Evolutionary conservation across 2,329 filamentous ascomycete species (phyloP), one percentile per base, ranked within the genome.

Genomic region (Hortaea sp.): DNA sequence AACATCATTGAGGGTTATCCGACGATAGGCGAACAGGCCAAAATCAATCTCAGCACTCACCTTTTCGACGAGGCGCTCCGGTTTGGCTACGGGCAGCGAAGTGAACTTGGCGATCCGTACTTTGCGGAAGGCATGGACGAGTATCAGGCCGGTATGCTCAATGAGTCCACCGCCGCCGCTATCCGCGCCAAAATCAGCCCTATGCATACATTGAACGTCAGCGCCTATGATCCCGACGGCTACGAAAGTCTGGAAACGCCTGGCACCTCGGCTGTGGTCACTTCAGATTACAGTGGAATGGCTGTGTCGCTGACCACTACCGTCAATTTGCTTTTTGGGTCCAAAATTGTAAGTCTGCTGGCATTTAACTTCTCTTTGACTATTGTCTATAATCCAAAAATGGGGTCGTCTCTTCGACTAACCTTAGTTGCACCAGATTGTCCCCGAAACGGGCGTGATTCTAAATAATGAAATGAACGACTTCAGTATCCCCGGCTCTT

Each of bases 21-120:
- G 0, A 64, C 69, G 34, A 80, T 90, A 41, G 81, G 78, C 12
- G 67, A 78, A 1, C 66, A 69, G 1, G 68, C 77, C 39, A 68
- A 65, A 12, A 53, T 76, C 13, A 82, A 87, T 55, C 68, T 94
- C 0, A 87, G 82, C 34, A 83, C 82, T 0, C 92, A 97, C 66
- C 79, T 85, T 10, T 76, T 95, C 53, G 80, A 88, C 59, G 92
- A 97, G 71, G 84, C 88, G 9, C 87, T 95, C 69, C 78, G 88
- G 20, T 97, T 94, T 63, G 88, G 79, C 2, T 97, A 95, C 62
- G 88, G 83, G 34, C 57, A 67, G 56, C 81, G 88, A 47, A 75
- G 80, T n/a, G 74, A 82, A 29, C 76, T 97, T 0, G 90, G 88
- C 4, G 92, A 97, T 63, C 92, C 90, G 0, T 71, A 69, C 1